These are phyloP conservation scores for Sphaceloma murrayae DNA, from an alignment of 2,329 filamentous ascomycete species.

Conservation along the genomic window DNA sequence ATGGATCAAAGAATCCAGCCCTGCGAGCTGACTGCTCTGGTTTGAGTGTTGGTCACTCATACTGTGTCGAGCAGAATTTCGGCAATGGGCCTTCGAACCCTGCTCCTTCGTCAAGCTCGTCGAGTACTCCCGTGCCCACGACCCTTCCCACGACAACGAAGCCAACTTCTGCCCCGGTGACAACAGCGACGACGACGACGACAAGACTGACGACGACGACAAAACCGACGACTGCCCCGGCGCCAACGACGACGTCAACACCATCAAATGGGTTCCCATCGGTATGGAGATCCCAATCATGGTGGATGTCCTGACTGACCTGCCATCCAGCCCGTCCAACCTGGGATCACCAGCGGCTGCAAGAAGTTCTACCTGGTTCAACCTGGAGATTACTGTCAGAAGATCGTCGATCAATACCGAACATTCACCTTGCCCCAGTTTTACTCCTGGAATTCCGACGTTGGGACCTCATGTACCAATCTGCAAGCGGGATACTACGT, in stretches of 20 bases:
- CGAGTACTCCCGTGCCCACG: no score
- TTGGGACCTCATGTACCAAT: conserved; percentile 2
- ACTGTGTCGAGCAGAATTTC: not conserved
- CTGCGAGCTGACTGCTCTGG: not conserved
- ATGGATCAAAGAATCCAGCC: not conserved
- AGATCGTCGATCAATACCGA: no score
- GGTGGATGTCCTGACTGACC: no score
- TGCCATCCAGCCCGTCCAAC: no score
- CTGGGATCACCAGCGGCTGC: no score
- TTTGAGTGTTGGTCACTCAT: not conserved
- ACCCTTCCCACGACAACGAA: not conserved
- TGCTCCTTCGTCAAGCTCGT: no score
- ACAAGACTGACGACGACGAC: not conserved
- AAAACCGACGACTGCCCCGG: not conserved
- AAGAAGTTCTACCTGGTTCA: no score
- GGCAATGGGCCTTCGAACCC: not conserved
- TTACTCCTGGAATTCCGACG: conserved; percentile 7
- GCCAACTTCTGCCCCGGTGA: not conserved
- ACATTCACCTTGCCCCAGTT: no score
- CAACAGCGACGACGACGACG: not conserved
- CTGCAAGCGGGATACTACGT: conserved; percentile 4
- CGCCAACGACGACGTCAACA: no score
- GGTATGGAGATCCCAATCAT: no score
- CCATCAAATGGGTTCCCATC: no score
- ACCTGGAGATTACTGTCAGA: no score